Conservation (phyloP, 2,329 filamentous ascomycete genomes). For the Dendrostoma leiphaemia region DNA sequence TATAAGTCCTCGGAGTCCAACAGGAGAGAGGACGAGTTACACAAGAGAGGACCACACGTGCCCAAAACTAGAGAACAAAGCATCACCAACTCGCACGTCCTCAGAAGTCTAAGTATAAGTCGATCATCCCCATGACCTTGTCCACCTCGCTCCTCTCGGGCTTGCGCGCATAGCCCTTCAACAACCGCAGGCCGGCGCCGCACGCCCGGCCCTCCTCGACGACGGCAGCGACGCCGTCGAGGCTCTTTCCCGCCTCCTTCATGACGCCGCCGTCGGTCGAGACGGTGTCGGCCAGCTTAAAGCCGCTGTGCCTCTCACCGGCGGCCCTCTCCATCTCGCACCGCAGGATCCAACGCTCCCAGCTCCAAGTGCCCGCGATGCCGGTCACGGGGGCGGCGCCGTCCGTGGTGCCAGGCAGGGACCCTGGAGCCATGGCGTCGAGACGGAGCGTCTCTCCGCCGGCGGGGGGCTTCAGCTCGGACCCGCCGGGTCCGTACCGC, state of each 20-base stretch:
- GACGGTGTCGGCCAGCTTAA: conserved; percentile 50
- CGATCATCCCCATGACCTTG: conserved; percentile 17
- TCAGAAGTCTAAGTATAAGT: conserved; percentile 11
- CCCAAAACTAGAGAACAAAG: background rate
- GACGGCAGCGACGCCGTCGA: conserved; percentile 59
- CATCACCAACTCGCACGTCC: background rate
- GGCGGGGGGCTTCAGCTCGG: conserved; percentile 34
- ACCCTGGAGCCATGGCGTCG: conserved; percentile 63
- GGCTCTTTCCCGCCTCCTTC: conserved; percentile 55
- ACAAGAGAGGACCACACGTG: background rate
- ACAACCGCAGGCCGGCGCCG: conserved; percentile 59
- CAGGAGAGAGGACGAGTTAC: background rate
- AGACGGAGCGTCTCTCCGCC: conserved; percentile 44
- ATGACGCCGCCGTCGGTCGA: conserved; percentile 46
- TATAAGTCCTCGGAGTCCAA: background rate
- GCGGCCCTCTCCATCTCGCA: conserved; percentile 78
- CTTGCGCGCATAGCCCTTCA: conserved; percentile 65
- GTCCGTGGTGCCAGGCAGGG: conserved; percentile 65
- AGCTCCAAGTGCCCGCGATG: conserved; percentile 82
- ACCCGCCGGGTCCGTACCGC: conserved; percentile 37
- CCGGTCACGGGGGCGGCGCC: conserved; percentile 75
- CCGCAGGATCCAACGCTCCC: conserved; percentile 94
- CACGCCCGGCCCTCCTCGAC: conserved; percentile 62
- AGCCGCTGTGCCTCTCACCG: conserved; percentile 51
- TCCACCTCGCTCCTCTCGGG: conserved; percentile 31